Evolutionary conservation across 2,329 filamentous ascomycete genomes (phyloP), one percentile per base, ranked within the genome.

Genomic region (Aspergillus costaricaensis): DNA sequence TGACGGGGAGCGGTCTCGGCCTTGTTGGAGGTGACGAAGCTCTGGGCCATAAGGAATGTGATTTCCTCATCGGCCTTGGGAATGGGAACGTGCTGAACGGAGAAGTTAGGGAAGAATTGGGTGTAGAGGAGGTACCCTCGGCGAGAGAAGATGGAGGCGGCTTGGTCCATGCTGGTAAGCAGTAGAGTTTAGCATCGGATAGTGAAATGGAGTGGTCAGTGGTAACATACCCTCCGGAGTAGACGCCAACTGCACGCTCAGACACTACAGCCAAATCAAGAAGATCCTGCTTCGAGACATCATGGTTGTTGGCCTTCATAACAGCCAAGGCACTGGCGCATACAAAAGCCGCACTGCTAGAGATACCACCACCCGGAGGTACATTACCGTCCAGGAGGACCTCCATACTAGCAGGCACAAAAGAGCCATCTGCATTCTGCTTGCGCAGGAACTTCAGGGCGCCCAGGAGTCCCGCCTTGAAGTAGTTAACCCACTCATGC

Each of bases 401-500:
- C 67, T 96, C 87, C 88, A 99, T 92, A 70, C 90, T 90, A 52
- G 85, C 84, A 2, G 91, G 89, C 47, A 82, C 82, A 72, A 92
- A 90, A 50, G 78, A 79, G 9, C 81, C 79, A 48, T 85, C 85
- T 30, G 83, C 72, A 74, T 89, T 89, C 77, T 88, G 86, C 73
- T 83, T 79, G 53, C 86, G 84, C 65, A 99, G 80, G 61, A 96
- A 82, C 69, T 91, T 86, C 58, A 96, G 79, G 0, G 94, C 94
- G 30, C 93, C 95, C 38, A 86, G 83, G 53, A 98, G 82, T 0
- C 95, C 95, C 57, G 92, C 91, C 80, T 95, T 96, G 86, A 99
- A 98, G 83, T 99, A 99, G 76, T 98, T 99, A 60, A 92, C 91
- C 95, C 95, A 99, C 79, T 97, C 92, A 67, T 96, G 90, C 67